A percentile compares a stretch with the other conserved stretches of the same genome.
Conservation (phyloP, 441 rosid genomes). For the Gossypium davidsonii region DNA sequence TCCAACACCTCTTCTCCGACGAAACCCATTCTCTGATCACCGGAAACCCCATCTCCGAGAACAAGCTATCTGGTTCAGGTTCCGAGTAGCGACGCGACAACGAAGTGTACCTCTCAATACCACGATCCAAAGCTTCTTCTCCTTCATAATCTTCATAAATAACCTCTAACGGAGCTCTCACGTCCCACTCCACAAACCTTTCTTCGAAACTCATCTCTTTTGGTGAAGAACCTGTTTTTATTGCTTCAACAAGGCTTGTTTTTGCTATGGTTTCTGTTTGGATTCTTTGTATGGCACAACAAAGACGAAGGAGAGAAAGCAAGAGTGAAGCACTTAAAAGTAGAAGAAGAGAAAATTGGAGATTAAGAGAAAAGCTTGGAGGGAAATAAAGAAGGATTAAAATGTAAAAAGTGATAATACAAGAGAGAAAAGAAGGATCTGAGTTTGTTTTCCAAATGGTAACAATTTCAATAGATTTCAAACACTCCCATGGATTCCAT, state of each 20-base stretch:
- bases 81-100: conserved; percentile 48
- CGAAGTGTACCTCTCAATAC: conserved; percentile 29
- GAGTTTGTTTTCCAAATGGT: background rate
- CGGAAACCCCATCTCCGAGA: conserved; percentile 22
- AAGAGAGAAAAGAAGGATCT: conserved; percentile 31
- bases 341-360: conserved; percentile 44
- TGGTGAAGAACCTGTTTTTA: background rate
- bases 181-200: conserved; percentile 53
- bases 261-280: conserved; percentile 15
- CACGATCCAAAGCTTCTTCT: conserved; percentile 9
- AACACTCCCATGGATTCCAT: background rate
- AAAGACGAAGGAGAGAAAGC: conserved; percentile 44
- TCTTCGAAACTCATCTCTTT: conserved; percentile 13
- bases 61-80: conserved; percentile 49
- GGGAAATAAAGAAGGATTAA: conserved; percentile 54
- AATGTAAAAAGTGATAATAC: conserved; percentile 38
- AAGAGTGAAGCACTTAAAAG: conserved; percentile 24
- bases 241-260: background rate
- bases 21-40: conserved; percentile 26
- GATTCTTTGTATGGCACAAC: conserved; percentile 15
- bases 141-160: conserved; percentile 51
- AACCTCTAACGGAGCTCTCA: conserved; percentile 61
- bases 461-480: background rate
- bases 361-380: conserved; percentile 6
- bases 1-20: conserved; percentile 24